Base-by-base conservation (phyloP, 2,329 filamentous ascomycete species). In the Fusarium buharicum region DNA sequence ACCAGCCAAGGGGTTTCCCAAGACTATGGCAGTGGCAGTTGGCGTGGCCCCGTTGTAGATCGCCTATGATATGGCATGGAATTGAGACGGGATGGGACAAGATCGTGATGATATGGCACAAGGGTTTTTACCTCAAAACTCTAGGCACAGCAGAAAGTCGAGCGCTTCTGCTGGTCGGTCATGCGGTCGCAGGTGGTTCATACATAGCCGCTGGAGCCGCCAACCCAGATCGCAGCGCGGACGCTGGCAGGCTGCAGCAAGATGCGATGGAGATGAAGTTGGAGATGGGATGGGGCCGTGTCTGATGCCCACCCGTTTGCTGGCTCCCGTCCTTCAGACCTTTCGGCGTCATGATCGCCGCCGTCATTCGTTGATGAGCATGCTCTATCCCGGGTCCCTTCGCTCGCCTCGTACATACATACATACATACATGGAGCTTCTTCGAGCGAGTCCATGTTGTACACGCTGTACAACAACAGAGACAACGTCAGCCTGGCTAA, bases 261-360 rank as follows among this genome's bases (percentile, higher is more conserved):
- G 62, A 66, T 60, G 22, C 54, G 46, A 52, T 54, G 48, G 54
- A 49, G 27, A 10, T 28, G 27, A 8, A 11, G 27, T 10, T 28
- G 12, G 27, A 10, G 27, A 28, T 28, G 27, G 4, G 22, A 48
- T 30, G 63, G 62, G 62, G 40, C 62, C 49, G 38, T 62, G 62
- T 66, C 49, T 49, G 49, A 63, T 58, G 57, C 67, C 68, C 68
- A 70, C 68, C 62, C 50, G 68, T 71, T 71, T 60, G 67, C 68
- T 67, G 55, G 53, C 47, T 56, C 55, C 54, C 61, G 47, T 65
- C 27, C 36, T 59, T 60, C 43, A 64, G 54, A 49, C 62, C 62
- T 53, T 43, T 55, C 54, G 37, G 58, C 59, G 66, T 64, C 61
- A 69, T 69, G 68, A 70, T 70, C 67, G 65, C 64, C 65, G 44